Evolutionary conservation across 2,329 filamentous ascomycete genomes (phyloP).

Genomic region (Colletotrichum falcatum): DNA sequence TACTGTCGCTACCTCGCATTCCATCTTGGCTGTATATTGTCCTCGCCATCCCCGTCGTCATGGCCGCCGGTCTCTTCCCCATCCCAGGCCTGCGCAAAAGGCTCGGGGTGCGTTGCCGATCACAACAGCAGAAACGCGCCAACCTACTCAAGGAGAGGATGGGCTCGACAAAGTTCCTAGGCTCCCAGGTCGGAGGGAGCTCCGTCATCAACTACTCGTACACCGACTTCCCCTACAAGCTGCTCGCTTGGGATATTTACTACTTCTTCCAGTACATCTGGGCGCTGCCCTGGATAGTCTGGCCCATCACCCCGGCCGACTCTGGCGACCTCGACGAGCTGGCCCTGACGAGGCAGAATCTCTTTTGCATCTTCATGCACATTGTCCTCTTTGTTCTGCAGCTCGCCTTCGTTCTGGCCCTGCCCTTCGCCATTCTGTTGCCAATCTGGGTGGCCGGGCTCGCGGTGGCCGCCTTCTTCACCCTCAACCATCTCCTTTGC

Average conservation of each 20-base stretch:
- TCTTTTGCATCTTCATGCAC: constrained; percentile 69
- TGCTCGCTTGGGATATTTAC: constrained; percentile 65
- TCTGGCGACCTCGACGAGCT: constrained; percentile 73
- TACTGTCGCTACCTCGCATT: not conserved
- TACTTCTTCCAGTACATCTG: constrained; percentile 67
- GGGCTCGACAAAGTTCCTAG: constrained; percentile 63
- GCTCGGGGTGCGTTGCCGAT: constrained; percentile 22
- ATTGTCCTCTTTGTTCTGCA: constrained; percentile 70
- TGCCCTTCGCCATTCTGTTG: constrained; percentile 64
- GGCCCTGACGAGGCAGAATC: constrained; percentile 67
- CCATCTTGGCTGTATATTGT: constrained; percentile 16
- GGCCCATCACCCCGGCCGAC: constrained; percentile 65
- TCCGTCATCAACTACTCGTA: constrained; percentile 72
- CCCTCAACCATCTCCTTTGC: constrained; percentile 65
- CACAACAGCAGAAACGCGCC: constrained; percentile 29
- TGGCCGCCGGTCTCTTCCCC: constrained; percentile 28
- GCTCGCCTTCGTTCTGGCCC: constrained; percentile 66
- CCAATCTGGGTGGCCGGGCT: constrained; percentile 61
- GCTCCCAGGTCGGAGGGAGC: constrained; percentile 68
- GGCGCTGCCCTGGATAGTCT: constrained; percentile 71
- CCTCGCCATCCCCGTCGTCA: constrained; percentile 16
- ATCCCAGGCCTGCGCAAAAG: constrained; percentile 24
- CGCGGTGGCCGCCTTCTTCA: constrained; percentile 58
- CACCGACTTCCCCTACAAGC: constrained; percentile 65
- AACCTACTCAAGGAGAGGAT: constrained; percentile 35